These are phyloP conservation scores for Puya raimondii DNA, from an alignment of 176 grass and related monocot genomes.

Conservation along the genomic window DNA sequence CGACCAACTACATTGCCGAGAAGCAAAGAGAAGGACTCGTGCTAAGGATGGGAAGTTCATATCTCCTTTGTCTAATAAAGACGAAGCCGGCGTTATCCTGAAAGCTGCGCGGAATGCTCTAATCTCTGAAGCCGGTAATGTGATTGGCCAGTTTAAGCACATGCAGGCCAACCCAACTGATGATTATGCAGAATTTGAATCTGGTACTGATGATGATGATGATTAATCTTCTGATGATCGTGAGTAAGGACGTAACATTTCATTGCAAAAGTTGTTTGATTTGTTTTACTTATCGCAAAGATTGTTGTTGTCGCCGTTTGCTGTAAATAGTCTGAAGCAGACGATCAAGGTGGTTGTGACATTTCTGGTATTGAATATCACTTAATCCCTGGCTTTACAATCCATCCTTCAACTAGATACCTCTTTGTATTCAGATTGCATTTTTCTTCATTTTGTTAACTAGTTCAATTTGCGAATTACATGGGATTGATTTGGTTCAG, in stretches of 20 bases:
- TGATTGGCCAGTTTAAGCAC: slow-evolving; percentile 49
- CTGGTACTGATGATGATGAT: slow-evolving; percentile 11
- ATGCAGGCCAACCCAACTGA: slow-evolving; percentile 46
- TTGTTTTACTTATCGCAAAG: too few species aligned
- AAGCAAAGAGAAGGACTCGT: slow-evolving; percentile 34
- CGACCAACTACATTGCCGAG: slow-evolving; percentile 51
- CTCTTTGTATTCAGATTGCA: too few species aligned
- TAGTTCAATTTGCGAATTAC: too few species aligned
- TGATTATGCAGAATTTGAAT: slow-evolving; percentile 17
- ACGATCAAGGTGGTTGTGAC: too few species aligned
- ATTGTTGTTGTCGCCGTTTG: too few species aligned
- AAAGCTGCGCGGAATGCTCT: slow-evolving; percentile 55
- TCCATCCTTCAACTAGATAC: too few species aligned
- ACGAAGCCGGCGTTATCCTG: slow-evolving; percentile 15
- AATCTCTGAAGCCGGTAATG: slow-evolving; percentile 58
- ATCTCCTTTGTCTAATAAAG: slow-evolving; percentile 13
- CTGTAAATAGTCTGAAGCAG: too few species aligned
- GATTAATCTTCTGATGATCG: background rate
- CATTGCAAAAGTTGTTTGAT: too few species aligned
- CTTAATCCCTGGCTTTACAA: too few species aligned
- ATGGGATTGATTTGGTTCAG: too few species aligned
- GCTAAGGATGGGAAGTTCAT: slow-evolving; percentile 20
- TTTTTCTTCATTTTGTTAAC: too few species aligned
- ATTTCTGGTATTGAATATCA: too few species aligned
- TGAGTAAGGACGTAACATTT: background rate